Evolutionary conservation across 805 yeast species (phyloP), one percentile per base, ranked within the genome.

Genomic region (Torulaspora delbrueckii): DNA sequence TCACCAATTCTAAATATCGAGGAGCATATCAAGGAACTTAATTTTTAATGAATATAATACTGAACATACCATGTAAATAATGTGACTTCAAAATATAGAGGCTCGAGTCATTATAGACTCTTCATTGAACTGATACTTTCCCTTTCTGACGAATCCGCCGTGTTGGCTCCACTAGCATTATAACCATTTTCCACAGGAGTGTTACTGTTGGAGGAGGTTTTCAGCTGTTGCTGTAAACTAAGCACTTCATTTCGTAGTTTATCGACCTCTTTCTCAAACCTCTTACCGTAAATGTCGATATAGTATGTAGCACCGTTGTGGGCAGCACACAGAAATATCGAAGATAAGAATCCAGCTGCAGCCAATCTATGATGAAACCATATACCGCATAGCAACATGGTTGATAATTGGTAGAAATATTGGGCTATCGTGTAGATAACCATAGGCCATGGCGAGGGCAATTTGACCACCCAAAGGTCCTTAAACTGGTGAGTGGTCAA

Each of bases 241-340:
- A 75, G 74, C n/a, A 91, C 76, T 59, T 90, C 96, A 12, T 65
- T 63, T 63, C 81, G 84, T 58, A 91, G 70, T 56, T 78, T 78
- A 22, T 71, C 67, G 19, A 91, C 89, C 63, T 93, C 96, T 57
- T 84, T 86, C 59, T 89, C 95, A 59, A 89, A 82, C 53, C 90
- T 77, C 62, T 82, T 84, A 16, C 98, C 98, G 67, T 89, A 93
- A 41, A 84, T 83, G 58, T 91, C 98, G 46, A 93, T 75, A 63
- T 91, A 91, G 62, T 87, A 91, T 0, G 96, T 87, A 2, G 98
- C 99, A 24, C 99, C 99, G 54, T 93, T 90, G 63, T 84, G 88
- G 34, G 89, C 74, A 1, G 98, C 95, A 63, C 79, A 75, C 37
- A 81, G 63, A 55, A 90, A 89, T n/a, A 91, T 86, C 41, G 76